Evolutionary conservation across 2,329 filamentous ascomycete species (phyloP), one percentile per base, ranked within the genome.

Genomic region (Colletotrichum sp.): DNA sequence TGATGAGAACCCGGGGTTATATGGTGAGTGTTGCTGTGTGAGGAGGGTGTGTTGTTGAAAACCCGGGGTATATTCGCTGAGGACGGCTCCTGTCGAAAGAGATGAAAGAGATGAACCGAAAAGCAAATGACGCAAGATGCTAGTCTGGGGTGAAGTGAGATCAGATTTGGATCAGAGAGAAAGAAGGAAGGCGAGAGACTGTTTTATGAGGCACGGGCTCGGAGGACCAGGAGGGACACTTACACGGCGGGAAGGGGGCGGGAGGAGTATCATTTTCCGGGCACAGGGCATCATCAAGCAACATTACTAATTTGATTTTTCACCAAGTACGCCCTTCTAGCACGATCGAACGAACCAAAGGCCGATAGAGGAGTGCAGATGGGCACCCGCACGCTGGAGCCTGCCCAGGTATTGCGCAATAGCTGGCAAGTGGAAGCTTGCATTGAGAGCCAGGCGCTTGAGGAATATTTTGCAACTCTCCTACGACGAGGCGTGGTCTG

Each of bases 371-470:
- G 26, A 49, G 39, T 24, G 10, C 36, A 24, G 55, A 64, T 24
- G 49, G 70, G 49, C 24, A 64, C 66, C 52, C 36, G 36, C 36
- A 39, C 28, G 63, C 57, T 30, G 30, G 70, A 69, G 39, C 64
- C 70, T 62, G 66, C 71, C 75, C n/a, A 76, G 32, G 21, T 49
- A 84, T 85, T 83, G 84, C 83, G 84, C 83, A 81, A 85, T 85
- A 81, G 83, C 81, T 59, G 60, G 28, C 57, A 64, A 68, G 70
- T 52, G 36, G 34, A 64, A 21, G 44, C 34, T 36, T 57, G 64
- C 71, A 67, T 71, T 71, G 71, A 63, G 67, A 49, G 18, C 44
- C 71, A 70, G 63, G 71, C 60, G 72, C 71, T 55, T 49, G 44
- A 49, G 44, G 75, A 71, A 67, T 62, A 74, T 62, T 76, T 76